Evolutionary conservation across 139 green algal species (phyloP).

Genomic region (Closterium sp.): DNA sequence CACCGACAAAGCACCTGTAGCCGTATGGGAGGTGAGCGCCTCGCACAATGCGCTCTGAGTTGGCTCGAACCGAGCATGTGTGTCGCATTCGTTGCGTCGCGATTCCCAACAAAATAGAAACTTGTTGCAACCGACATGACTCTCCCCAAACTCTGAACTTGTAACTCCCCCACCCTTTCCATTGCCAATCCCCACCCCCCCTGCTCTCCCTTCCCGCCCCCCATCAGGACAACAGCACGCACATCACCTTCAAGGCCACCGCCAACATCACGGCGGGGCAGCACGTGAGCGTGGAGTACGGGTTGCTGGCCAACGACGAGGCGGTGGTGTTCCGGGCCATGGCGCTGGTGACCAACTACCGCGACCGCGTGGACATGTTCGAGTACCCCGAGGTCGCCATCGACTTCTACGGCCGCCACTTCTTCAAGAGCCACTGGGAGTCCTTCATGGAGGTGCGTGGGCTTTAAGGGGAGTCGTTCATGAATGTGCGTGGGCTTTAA

Average conservation of each 20-base stretch:
- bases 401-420: background rate
- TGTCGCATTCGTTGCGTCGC: background rate
- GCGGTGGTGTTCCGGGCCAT: background rate
- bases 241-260: background rate
- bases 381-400: background rate
- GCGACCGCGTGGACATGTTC: background rate
- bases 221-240: background rate
- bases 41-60: background rate
- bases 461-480: no score
- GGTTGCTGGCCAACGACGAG: background rate
- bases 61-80: background rate
- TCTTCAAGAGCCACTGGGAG: background rate
- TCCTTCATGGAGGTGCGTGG: no score
- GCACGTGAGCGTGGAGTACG: background rate
- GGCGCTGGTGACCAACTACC: background rate
- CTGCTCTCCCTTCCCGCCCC: background rate
- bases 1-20: background rate
- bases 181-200: background rate
- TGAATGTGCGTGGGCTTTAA: no score
- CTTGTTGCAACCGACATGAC: background rate
- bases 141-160: background rate
- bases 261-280: background rate
- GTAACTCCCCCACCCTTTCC: background rate
- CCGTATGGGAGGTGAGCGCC: background rate
- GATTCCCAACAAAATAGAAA: no score